phyloP scores from a whole-genome alignment of 495 filamentous ascomycete species.

The Neurospora hispaniola region DNA sequence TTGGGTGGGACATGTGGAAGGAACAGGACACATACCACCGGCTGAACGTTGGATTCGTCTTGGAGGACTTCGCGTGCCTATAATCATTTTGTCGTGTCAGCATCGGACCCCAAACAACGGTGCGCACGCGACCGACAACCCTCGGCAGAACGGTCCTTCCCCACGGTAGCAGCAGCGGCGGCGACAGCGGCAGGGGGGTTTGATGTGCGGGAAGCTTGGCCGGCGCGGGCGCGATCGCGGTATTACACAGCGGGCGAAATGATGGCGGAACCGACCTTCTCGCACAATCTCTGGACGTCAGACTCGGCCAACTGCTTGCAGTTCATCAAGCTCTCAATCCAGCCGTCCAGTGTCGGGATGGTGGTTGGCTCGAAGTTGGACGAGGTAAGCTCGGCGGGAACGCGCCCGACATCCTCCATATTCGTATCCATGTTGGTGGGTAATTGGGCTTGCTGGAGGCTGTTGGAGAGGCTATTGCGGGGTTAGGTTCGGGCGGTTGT shows the following conservation, averaged over 20 bases:
- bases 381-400: constrained; percentile 69
- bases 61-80: constrained; percentile 94
- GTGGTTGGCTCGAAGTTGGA: constrained; percentile 70
- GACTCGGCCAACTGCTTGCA: constrained; percentile 95
- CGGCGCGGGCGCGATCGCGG: neutral
- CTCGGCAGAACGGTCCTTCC: neutral
- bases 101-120: neutral
- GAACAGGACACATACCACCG: constrained; percentile 62
- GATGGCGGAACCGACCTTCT: constrained; percentile 54
- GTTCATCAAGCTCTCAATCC: constrained; percentile 96
- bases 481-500: neutral
- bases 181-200: neutral
- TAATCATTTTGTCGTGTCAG: constrained; percentile 2
- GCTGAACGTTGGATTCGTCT: constrained; percentile 96
- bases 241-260: neutral
- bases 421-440: constrained; percentile 75
- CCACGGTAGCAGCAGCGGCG: neutral
- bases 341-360: constrained; percentile 89
- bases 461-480: neutral
- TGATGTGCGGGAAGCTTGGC: neutral
- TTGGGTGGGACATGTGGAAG: neutral
- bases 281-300: constrained; percentile 93
- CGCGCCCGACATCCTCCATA: constrained; percentile 92
- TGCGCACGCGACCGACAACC: constrained; percentile 11
- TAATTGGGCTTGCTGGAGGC: constrained; percentile 6